Conservation (phyloP, 768 basidiomycete genomes). For the Russula vinacea region DNA sequence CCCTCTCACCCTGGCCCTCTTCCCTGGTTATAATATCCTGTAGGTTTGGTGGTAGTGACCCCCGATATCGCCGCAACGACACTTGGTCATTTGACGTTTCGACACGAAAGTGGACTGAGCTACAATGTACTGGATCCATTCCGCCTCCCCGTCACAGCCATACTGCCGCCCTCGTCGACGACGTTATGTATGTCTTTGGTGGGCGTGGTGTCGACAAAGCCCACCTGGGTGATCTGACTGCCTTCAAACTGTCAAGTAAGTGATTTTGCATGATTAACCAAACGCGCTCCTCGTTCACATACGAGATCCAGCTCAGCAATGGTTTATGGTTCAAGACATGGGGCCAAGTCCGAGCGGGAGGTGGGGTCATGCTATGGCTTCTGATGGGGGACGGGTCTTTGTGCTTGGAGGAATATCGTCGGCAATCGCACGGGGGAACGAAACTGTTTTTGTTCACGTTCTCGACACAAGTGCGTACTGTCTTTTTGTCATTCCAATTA, state of each 20-base stretch:
- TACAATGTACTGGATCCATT: constrained; percentile 94
- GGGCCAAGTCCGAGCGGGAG: constrained; percentile 89
- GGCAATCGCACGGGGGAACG: constrained; percentile 66
- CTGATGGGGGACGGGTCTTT: constrained; percentile 81
- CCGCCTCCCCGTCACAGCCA: constrained; percentile 95
- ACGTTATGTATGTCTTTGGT: constrained; percentile 97
- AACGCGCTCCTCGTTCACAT: background rate
- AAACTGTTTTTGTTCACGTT: constrained; percentile 79
- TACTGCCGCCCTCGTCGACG: constrained; percentile 94
- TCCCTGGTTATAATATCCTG: constrained; percentile 4
- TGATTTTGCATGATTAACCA: constrained; percentile 28
- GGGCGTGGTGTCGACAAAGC: constrained; percentile 96
- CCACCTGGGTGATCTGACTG: constrained; percentile 89
- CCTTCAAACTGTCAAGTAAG: constrained; percentile 96
- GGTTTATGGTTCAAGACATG: constrained; percentile 99
- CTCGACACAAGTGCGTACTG: constrained; percentile 86
- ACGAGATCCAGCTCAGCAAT: constrained; percentile 70
- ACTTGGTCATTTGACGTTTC: constrained; percentile 91
- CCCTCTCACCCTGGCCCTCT: constrained; percentile 18
- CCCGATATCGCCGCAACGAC: constrained; percentile 98
- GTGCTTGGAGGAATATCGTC: constrained; percentile 96
- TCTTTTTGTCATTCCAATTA: background rate
- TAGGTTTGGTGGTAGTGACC: constrained; percentile 96
- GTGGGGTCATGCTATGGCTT: constrained; percentile 96
- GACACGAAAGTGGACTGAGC: constrained; percentile 81